These are phyloP conservation scores for Nicotiana otophora DNA, from an alignment of 257 asterid species.

Conservation along the genomic window DNA sequence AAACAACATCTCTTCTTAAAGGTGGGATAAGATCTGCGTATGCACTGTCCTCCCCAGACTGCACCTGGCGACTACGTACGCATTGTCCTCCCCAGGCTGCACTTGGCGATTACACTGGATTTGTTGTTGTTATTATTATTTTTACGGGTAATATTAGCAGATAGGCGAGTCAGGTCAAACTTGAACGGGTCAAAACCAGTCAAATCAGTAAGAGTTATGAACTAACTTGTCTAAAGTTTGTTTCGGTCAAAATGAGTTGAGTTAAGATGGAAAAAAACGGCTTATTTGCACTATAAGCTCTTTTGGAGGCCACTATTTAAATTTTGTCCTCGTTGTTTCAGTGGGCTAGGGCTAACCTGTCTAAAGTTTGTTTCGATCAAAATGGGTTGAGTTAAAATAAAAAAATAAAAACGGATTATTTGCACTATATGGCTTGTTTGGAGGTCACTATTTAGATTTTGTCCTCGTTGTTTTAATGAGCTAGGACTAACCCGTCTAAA, in stretches of 20 bases:
- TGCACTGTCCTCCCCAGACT: too few relatives aligned
- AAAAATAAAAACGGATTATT: not conserved
- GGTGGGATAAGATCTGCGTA: fast-evolving
- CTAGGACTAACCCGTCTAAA: too few relatives aligned
- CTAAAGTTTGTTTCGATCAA: too few relatives aligned
- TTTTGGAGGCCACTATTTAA: not conserved
- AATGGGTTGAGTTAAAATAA: too few relatives aligned
- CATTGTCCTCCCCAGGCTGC: too few relatives aligned
- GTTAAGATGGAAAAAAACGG: too few relatives aligned
- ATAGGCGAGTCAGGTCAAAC: not conserved
- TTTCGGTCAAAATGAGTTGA: too few relatives aligned
- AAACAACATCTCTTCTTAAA: too few relatives aligned
- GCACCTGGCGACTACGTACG: too few relatives aligned
- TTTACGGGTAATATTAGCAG: not conserved
- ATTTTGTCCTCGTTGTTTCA: not conserved
- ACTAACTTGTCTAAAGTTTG: not conserved
- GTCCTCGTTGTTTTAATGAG: not conserved
- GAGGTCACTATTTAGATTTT: not conserved
- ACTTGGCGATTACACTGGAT: fast-evolving
- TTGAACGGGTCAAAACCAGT: not conserved
- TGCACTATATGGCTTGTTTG: too few relatives aligned
- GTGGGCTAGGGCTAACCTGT: not conserved
- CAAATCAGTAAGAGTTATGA: not conserved
- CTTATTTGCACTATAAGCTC: not conserved
- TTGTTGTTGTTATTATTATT: not conserved